Evolutionary conservation across 1,284 basidiomycete species (phyloP).

Genomic region (Testicularia cyperi): DNA sequence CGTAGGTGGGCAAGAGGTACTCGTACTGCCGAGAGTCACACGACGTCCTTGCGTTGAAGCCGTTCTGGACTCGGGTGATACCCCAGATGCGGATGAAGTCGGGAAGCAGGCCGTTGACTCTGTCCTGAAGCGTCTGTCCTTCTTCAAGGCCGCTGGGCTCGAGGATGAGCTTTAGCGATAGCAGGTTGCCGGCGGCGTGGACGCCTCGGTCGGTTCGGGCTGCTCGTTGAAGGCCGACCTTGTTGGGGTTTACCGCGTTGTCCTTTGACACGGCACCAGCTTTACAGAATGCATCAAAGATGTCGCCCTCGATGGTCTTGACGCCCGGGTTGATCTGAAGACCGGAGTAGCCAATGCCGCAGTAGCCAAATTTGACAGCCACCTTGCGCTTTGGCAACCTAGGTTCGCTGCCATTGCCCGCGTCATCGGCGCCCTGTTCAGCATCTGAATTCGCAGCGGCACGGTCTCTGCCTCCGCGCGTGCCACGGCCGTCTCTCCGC

Average conservation of each 20-base stretch:
- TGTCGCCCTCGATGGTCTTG: slow-evolving; percentile 84
- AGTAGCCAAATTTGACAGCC: slow-evolving; percentile 66
- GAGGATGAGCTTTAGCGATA: slow-evolving; percentile 58
- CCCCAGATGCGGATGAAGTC: slow-evolving; percentile 90
- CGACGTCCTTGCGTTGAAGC: slow-evolving; percentile 79
- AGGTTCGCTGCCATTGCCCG: background rate
- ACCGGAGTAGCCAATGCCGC: slow-evolving; percentile 74
- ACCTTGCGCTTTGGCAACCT: slow-evolving; percentile 65
- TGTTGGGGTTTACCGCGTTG: slow-evolving; percentile 86
- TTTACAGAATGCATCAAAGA: slow-evolving; percentile 84
- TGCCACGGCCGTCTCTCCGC: slow-evolving; percentile 26
- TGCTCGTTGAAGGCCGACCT: slow-evolving; percentile 82
- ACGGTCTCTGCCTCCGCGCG: slow-evolving; percentile 2
- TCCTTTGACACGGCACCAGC: slow-evolving; percentile 88
- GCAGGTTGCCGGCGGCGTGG: slow-evolving; percentile 91
- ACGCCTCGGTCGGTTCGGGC: slow-evolving; percentile 97
- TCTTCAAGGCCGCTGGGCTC: slow-evolving; percentile 60
- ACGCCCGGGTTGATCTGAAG: slow-evolving; percentile 79
- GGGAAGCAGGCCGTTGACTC: slow-evolving; percentile 83
- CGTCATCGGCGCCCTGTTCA: background rate
- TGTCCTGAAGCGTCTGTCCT: slow-evolving; percentile 66
- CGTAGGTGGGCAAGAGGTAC: slow-evolving; percentile 92
- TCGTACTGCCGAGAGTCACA: slow-evolving; percentile 90
- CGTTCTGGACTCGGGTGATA: slow-evolving; percentile 82
- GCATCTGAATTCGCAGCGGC: no score